Evolutionary conservation across 2,329 filamentous ascomycete species (phyloP), one percentile per base, ranked within the genome.

Genomic region (Epichloe elymi): DNA sequence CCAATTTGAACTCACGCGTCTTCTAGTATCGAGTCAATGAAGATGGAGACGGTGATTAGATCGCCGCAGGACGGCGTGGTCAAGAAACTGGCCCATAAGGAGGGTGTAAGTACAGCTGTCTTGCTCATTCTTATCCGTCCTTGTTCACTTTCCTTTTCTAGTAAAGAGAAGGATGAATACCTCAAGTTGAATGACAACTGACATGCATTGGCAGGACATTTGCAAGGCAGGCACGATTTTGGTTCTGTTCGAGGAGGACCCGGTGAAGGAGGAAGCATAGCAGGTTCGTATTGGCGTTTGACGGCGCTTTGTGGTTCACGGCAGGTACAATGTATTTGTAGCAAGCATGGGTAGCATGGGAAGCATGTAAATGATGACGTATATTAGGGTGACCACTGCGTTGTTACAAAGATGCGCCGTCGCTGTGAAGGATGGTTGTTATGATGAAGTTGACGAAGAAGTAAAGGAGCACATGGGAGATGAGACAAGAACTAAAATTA

Each of bases 31-130:
- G 86, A 90, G 68, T 89, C 85, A 53, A 90, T 90, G 86, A 90
- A 90, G 74, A 90, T 90, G 86, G 86, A 90, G 65, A 90, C 86
- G 2, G 83, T 89, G 1, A 89, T 90, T 58, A 76, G 86, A 54
- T 87, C 85, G 49, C 86, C 86, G 7, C 83, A 87, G 56, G 76
- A 80, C 53, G 86, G 86, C 6, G 71, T 81, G 1, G 77, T 90
- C 54, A 82, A 85, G 64, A 84, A 80, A 63, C 68, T 90, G 51
- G 83, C 85, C 39, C 85, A 89, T 62, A 80, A 82, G 61, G 78
- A 83, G 70, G 86, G 86, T 53, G 83, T 86, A 73, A 74, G 82
- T 65, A 23, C 14, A 38, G 20, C n/a, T 23, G 20, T 12, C 5
- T 38, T 5, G 23, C 36, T 15, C 15, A 8, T 43, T 12, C 17